A percentile compares a stretch with the other conserved stretches of the same genome.
These are phyloP conservation scores for Passalora sequoiae DNA, from an alignment of 2,329 filamentous ascomycete species.

Conservation along the genomic window DNA sequence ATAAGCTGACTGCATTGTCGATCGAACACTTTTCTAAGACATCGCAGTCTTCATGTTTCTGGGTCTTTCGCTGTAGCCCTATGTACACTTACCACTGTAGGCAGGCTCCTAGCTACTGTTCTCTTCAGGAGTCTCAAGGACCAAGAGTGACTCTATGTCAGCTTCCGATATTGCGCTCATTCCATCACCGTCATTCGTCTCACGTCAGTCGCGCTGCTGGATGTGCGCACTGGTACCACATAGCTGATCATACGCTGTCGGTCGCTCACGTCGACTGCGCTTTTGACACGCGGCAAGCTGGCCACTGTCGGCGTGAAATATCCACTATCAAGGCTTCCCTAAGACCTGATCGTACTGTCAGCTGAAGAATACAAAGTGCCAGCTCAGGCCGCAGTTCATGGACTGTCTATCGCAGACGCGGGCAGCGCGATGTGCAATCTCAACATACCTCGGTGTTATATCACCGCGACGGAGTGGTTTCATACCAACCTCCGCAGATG, in stretches of 20 bases:
- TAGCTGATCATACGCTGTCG: neutral
- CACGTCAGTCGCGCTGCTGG: neutral
- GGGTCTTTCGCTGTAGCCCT: too few species aligned
- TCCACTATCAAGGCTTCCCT: slow-evolving; percentile 9
- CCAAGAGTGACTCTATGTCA: too few species aligned
- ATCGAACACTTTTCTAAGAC: too few species aligned
- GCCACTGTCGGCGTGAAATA: slow-evolving; percentile 4
- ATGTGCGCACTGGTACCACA: neutral
- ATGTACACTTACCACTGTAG: too few species aligned
- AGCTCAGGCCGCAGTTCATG: too few species aligned
- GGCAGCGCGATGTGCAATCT: neutral
- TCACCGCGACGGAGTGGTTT: slow-evolving; percentile 8
- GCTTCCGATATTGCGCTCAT: too few species aligned
- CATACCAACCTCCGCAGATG: slow-evolving; percentile 10
- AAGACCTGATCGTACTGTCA: slow-evolving; percentile 2
- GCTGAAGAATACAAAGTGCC: neutral
- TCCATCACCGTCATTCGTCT: too few species aligned
- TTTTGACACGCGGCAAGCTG: slow-evolving; percentile 3
- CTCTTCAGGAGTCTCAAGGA: too few species aligned
- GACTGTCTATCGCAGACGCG: too few species aligned
- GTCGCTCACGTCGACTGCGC: slow-evolving; percentile 1
- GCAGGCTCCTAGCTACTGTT: too few species aligned
- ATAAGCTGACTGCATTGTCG: too few species aligned
- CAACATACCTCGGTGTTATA: slow-evolving; percentile 6
- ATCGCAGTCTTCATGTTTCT: too few species aligned